These are phyloP conservation scores for Clarireedia sp. DNA, from an alignment of 2,329 filamentous ascomycete species.

Conservation along the genomic window DNA sequence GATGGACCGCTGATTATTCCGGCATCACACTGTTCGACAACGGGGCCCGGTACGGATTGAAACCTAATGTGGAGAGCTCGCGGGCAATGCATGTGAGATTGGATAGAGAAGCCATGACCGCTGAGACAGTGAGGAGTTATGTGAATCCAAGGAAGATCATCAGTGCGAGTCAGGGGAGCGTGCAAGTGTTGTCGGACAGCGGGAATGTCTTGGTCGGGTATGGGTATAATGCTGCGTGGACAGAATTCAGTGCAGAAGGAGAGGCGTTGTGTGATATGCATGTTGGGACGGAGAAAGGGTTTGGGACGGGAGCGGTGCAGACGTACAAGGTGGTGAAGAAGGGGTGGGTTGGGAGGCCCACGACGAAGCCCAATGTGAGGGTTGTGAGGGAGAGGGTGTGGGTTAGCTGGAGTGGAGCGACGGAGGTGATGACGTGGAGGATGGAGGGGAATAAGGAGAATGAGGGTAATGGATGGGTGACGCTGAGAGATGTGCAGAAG, in stretches of 20 bases:
- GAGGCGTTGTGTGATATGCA: neutral
- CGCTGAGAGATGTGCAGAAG: neutral
- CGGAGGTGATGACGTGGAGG: neutral
- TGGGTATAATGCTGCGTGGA: slow-evolving; percentile 2
- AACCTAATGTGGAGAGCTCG: neutral
- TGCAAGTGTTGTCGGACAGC: slow-evolving; percentile 12
- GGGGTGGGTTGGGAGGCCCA: neutral
- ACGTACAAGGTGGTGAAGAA: neutral
- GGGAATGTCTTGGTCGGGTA: neutral
- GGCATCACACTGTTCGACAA: slow-evolving; percentile 15
- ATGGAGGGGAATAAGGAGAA: neutral
- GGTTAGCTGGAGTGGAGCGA: slow-evolving; percentile 1
- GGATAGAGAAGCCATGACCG: slow-evolving; percentile 14
- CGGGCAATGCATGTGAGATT: slow-evolving; percentile 12
- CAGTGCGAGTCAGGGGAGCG: slow-evolving; percentile 13
- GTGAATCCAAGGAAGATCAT: slow-evolving; percentile 16
- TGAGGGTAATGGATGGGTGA: neutral
- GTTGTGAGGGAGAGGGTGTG: neutral
- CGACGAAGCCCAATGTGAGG: neutral
- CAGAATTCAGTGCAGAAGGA: neutral
- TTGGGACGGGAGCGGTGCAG: neutral
- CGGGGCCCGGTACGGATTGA: slow-evolving; percentile 9
- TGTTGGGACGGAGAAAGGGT: neutral
- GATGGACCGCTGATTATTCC: slow-evolving; percentile 24
- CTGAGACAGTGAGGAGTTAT: slow-evolving; percentile 5